These are phyloP conservation scores for Penicillium cataractarum DNA, from an alignment of 495 filamentous ascomycete genomes.

Conservation along the genomic window DNA sequence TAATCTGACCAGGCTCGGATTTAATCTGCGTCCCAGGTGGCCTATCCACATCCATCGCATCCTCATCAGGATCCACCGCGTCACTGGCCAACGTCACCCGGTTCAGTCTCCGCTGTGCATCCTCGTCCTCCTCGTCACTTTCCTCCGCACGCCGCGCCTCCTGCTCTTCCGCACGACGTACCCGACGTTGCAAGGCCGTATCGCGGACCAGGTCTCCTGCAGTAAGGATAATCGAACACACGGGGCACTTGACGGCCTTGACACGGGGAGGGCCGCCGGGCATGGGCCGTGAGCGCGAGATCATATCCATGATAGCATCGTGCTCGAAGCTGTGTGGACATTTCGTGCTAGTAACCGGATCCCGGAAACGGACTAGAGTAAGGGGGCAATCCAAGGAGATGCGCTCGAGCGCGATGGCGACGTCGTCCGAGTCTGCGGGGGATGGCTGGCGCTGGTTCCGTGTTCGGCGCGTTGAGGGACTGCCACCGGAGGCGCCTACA, in stretches of 20 bases:
- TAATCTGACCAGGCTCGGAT: conserved; percentile 14
- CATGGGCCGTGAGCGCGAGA: conserved; percentile 39
- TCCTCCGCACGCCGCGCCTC: conserved; percentile 43
- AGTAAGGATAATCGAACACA: conserved; percentile 48
- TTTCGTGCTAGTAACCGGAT: conserved; percentile 73
- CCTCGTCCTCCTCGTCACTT: conserved; percentile 29
- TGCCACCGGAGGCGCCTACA: conserved; percentile 4
- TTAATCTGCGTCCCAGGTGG: conserved; percentile 13
- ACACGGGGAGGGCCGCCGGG: conserved; percentile 27
- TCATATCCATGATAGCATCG: conserved; percentile 67
- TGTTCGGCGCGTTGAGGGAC: conserved; percentile 19
- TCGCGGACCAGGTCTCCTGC: conserved; percentile 46
- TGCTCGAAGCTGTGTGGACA: conserved; percentile 87
- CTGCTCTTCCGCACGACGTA: conserved; percentile 42
- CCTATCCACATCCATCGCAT: conserved; percentile 32
- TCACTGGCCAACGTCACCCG: conserved; percentile 29
- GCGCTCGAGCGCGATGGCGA: conserved; percentile 69
- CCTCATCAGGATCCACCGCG: conserved; percentile 17
- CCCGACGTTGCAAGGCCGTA: conserved; percentile 45
- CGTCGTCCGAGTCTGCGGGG: conserved; percentile 64
- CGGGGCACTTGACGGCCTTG: conserved; percentile 49
- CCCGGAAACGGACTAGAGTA: conserved; percentile 71
- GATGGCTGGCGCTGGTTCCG: conserved; percentile 31
- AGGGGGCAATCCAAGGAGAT: conserved; percentile 79
- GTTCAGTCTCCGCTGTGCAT: conserved; percentile 6